phyloP scores from a whole-genome alignment of 106 monocot species.

The Acanthochlamys bracteata region DNA sequence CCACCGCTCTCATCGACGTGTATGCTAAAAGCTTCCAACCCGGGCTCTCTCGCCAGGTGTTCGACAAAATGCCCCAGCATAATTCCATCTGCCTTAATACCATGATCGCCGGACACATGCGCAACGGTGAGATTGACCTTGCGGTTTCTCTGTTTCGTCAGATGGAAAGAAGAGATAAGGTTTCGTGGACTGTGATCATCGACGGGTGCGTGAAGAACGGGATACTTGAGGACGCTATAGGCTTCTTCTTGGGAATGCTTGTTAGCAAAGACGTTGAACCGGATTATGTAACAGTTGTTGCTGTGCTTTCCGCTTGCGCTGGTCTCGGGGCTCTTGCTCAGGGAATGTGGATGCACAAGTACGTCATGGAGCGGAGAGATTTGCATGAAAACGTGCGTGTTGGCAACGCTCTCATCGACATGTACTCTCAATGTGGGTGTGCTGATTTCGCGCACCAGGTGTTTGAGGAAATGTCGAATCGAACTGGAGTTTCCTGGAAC shows the following conservation, averaged over 20 bases:
- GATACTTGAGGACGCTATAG: slow-evolving; percentile 27
- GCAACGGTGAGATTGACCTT: slow-evolving; percentile 15
- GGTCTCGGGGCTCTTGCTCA: slow-evolving; percentile 5
- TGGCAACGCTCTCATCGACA: slow-evolving; percentile 9
- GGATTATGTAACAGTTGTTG: slow-evolving; percentile 37
- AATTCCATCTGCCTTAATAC: slow-evolving; percentile 31
- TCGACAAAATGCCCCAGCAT: slow-evolving; percentile 33
- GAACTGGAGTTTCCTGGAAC: slow-evolving; percentile 35
- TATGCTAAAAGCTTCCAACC: slow-evolving; percentile 23
- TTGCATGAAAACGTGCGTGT: not conserved
- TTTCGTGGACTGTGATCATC: slow-evolving; percentile 51
- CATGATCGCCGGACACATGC: slow-evolving; percentile 42
- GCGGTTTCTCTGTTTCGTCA: slow-evolving; percentile 21
- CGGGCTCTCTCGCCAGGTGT: slow-evolving; percentile 28
- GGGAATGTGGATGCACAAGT: slow-evolving; percentile 10
- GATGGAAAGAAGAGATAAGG: slow-evolving; percentile 18
- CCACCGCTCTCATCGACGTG: slow-evolving; percentile 25
- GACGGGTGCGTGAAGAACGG: slow-evolving; percentile 54
- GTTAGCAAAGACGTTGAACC: slow-evolving; percentile 16
- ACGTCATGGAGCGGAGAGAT: not conserved
- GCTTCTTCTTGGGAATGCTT: slow-evolving; percentile 29
- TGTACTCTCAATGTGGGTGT: slow-evolving; percentile 8
- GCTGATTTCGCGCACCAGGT: slow-evolving; percentile 4
- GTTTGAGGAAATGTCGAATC: not conserved
- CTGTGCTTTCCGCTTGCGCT: slow-evolving; percentile 23